A percentile compares a stretch with the other conserved stretches of the same genome.
Conservation (phyloP, 495 filamentous ascomycete species). For the Terfezia claveryi region DNA sequence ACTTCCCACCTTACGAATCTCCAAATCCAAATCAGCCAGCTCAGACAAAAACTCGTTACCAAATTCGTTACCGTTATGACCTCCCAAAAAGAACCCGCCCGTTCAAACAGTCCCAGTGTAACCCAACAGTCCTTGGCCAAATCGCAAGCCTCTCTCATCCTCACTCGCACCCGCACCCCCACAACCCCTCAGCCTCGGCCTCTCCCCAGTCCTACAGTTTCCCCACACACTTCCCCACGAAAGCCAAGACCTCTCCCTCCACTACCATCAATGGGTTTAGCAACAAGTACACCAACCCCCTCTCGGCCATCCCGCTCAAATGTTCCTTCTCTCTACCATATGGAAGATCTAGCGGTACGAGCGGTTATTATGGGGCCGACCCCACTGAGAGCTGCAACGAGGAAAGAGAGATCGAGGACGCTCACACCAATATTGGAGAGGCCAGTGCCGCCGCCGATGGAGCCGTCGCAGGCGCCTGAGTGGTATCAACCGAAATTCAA, state of each 20-base stretch:
- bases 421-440: not conserved
- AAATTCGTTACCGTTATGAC: no score
- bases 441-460: not conserved
- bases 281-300: not conserved
- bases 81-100: no score
- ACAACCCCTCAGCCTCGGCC: no score
- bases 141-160: no score
- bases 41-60: no score
- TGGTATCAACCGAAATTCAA: not conserved
- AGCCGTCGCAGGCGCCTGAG: not conserved
- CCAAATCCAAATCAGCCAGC: no score
- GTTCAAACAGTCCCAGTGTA: no score
- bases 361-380: not conserved
- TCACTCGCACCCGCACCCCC: no score
- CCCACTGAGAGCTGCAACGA: not conserved
- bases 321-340: not conserved
- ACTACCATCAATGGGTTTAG: not conserved
- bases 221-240: no score
- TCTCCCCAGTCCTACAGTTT: no score
- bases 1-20: no score
- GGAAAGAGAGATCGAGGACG: not conserved
- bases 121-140: no score
- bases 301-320: not conserved
- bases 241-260: not conserved
- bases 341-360: not conserved